Evolutionary conservation across 768 basidiomycete genomes (phyloP).

Genomic region (Phanerodontia chrysosporium): DNA sequence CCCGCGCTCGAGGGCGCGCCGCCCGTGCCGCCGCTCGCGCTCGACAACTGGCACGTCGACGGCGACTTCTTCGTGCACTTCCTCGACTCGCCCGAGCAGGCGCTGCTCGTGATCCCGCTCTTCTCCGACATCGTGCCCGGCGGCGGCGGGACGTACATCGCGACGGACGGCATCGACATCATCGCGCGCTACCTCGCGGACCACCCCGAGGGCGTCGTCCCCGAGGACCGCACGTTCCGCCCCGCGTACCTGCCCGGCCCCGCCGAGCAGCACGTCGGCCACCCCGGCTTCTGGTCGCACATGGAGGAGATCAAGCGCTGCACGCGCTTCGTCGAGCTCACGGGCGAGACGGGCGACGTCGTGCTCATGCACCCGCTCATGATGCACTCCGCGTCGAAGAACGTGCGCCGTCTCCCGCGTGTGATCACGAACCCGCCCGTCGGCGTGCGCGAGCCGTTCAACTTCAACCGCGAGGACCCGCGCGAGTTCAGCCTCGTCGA

Average conservation of each 20-base stretch:
- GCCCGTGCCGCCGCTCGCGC: constrained; percentile 18
- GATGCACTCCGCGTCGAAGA: constrained; percentile 35
- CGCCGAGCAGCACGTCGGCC: constrained; percentile 5
- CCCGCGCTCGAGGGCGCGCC: constrained; percentile 9
- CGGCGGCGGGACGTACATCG: constrained; percentile 34
- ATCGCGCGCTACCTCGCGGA: constrained; percentile 47
- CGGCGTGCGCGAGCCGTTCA: constrained; percentile 29
- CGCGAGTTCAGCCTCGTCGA: constrained; percentile 31
- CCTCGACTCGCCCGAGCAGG: constrained; percentile 38
- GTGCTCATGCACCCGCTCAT: constrained; percentile 34
- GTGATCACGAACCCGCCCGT: constrained; percentile 38
- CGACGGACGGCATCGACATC: constrained; percentile 32
- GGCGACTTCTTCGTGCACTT: constrained; percentile 32
- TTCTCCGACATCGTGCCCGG: constrained; percentile 31
- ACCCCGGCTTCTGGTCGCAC: constrained; percentile 34
- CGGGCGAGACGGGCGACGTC: constrained; percentile 34
- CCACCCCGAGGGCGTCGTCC: constrained; percentile 50
- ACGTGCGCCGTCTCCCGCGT: constrained; percentile 29
- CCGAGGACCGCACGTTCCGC: constrained; percentile 41
- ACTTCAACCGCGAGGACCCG: constrained; percentile 27
- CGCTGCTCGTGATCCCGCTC: constrained; percentile 31
- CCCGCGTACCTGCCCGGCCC: constrained; percentile 37
- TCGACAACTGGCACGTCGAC: constrained; percentile 35
- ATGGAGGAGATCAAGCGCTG: constrained; percentile 37
- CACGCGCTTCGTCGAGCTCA: constrained; percentile 26